Base-by-base conservation (phyloP, 495 filamentous ascomycete genomes). In the Trypethelium eluteriae region DNA sequence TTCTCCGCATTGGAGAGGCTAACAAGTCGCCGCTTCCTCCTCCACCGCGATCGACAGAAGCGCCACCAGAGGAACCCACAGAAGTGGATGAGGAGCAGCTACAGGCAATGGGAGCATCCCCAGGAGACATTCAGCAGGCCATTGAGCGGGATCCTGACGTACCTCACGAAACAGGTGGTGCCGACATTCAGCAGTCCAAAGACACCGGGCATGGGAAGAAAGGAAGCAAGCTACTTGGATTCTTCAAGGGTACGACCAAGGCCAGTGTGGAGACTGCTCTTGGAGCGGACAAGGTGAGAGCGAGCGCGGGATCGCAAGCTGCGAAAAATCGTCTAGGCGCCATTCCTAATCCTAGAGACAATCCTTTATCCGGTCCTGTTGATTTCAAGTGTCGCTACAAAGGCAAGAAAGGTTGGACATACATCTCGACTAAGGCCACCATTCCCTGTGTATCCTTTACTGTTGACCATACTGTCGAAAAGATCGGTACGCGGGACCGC, bases 1-100 rank as follows among this genome's bases (percentile, higher is more conserved):
- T 96, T 12, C 87, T 96, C 36, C 88, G 92, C 46, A 86, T 93
- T 64, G 90, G 91, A 63, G 92, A 95, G 78, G 87, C 85, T 25
- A 93, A 92, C 75, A 86, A 89, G 64, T 84, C 90, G 0, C 91
- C 92, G 0, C 76, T 96, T 0, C 90, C 91, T 2, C 90, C 91
- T n/a, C 88, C 91, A 0, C 90, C 91, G 4, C 77, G 76, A 2
- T 79, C 82, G n/a, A 70, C 71, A 12, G 73, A 80, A 16, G 79
- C 84, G 6, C 85, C 87, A 0, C 82, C 87, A 10, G 72, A 81
- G 38, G 70, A 80, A 61, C 79, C 85, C 11, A 76, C 76, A 12
- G 70, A 78, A 16, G 68, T 81, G 47, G 83, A 77, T 35, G 80
- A 82, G 62, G 74, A 75, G 38, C 77, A 81, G 64, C 76, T 82